Percentiles rank a stretch among this genome's conserved stretches.
phyloP scores from a whole-genome alignment of 2,329 filamentous ascomycete genomes.

The Colletotrichum cuscutae region DNA sequence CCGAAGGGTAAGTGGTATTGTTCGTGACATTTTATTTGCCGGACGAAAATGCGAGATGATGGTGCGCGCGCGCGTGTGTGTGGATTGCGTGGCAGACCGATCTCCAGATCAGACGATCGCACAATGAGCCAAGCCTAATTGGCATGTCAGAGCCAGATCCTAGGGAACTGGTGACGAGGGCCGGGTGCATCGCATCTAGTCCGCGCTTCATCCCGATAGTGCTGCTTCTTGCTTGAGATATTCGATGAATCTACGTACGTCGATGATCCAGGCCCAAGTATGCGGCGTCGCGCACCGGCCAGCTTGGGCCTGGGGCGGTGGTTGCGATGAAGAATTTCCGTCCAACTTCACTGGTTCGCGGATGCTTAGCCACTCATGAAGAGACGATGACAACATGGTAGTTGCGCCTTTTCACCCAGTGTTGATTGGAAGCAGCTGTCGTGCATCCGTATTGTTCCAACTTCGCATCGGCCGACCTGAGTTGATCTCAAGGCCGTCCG shows the following conservation, averaged over 20 bases:
- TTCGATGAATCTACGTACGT: not conserved
- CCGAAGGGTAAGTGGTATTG: conserved; percentile 8
- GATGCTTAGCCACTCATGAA: not conserved
- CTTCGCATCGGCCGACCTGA: not conserved
- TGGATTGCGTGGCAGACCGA: conserved; percentile 33
- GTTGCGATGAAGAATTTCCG: not conserved
- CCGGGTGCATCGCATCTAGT: conserved; percentile 2
- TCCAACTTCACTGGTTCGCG: not conserved
- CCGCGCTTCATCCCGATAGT: conserved; percentile 11
- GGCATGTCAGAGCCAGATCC: conserved; percentile 30
- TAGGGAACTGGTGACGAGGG: conserved; percentile 10
- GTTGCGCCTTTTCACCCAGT: not conserved
- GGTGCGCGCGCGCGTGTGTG: conserved; percentile 6
- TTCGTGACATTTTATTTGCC: conserved; percentile 11
- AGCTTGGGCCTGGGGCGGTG: not conserved
- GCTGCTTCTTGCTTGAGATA: conserved; percentile 6
- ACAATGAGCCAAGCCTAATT: conserved; percentile 26
- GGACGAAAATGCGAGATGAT: conserved; percentile 24
- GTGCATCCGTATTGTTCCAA: not conserved
- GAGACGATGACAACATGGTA: not conserved
- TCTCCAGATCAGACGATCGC: conserved; percentile 38
- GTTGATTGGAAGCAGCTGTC: not conserved
- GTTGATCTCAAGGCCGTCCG: too few species aligned
- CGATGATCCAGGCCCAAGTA: not conserved
- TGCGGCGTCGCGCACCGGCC: not conserved